Conservation (phyloP, 1,139 yeast species). For the Sugiyamaella grinbergsii region DNA sequence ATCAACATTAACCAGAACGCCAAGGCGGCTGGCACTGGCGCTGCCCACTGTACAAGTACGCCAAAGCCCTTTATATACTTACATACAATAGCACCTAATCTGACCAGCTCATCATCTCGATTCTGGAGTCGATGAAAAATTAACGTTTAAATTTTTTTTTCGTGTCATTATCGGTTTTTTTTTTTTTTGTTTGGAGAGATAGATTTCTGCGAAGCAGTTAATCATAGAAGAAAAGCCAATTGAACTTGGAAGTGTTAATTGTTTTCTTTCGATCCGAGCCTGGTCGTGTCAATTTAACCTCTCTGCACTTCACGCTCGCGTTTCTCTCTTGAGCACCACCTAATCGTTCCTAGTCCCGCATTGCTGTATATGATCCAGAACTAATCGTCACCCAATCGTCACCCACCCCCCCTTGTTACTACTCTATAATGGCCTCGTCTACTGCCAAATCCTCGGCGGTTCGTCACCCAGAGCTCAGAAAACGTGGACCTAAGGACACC, state of each 20-base stretch:
- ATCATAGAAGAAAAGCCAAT: no score
- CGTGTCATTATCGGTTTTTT: neutral
- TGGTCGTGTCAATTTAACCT: no score
- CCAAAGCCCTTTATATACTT: neutral
- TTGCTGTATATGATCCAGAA: no score
- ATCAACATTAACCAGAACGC: no score
- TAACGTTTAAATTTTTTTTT: slow-evolving; percentile 1
- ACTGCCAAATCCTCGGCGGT: slow-evolving; percentile 15
- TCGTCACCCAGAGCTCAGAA: slow-evolving; percentile 15
- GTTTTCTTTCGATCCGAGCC: no score
- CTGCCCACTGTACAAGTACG: neutral
- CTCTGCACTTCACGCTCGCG: no score
- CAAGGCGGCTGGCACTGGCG: slow-evolving; percentile 5
- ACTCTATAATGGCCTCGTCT: slow-evolving; percentile 6
- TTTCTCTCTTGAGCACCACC: no score
- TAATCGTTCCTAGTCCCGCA: no score
- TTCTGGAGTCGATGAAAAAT: neutral
- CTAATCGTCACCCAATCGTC: no score
- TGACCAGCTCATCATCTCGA: slow-evolving; percentile 16
- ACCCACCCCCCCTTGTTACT: no score
- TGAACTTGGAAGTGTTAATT: no score
- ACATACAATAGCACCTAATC: neutral
- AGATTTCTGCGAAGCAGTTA: neutral
- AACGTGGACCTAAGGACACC: slow-evolving; percentile 10
- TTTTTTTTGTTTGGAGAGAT: neutral